phyloP scores from a whole-genome alignment of 345 rosid species.

The Geranium brycei region DNA sequence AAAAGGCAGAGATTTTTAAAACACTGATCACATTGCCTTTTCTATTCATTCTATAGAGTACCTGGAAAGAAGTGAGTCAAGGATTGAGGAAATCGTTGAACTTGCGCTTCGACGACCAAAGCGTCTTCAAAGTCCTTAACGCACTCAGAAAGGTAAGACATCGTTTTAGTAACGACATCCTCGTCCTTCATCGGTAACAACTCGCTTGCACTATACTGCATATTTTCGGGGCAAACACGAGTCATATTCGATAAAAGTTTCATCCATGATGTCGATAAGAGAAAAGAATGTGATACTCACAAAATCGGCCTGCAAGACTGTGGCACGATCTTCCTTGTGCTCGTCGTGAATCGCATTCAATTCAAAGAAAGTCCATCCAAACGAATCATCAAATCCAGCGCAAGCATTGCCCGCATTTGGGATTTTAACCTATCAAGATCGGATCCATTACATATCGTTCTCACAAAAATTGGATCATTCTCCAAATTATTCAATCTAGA shows the following conservation, averaged over 20 bases:
- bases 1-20: background rate
- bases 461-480: too few species aligned
- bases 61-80: slow-evolving; percentile 55
- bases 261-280: background rate
- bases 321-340: slow-evolving; percentile 24
- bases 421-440: slow-evolving; percentile 25
- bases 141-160: slow-evolving; percentile 29
- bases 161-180: slow-evolving; percentile 22
- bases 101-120: slow-evolving; percentile 23
- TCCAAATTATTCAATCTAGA: too few species aligned
- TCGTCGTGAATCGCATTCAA: slow-evolving; percentile 36
- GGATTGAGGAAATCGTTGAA: slow-evolving; percentile 32
- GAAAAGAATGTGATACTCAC: slow-evolving; percentile 20
- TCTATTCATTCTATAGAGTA: slow-evolving; percentile 3
- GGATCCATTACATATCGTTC: too few species aligned
- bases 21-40: background rate
- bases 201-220: slow-evolving; percentile 42
- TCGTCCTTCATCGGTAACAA: slow-evolving; percentile 34
- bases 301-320: slow-evolving; percentile 36
- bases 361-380: slow-evolving; percentile 45
- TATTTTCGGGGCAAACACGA: too few species aligned
- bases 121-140: slow-evolving; percentile 28
- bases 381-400: slow-evolving; percentile 30
- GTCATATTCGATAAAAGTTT: background rate
- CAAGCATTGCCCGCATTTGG: slow-evolving; percentile 40